Conservation (phyloP, 345 rosid species). For the Abelmoschus esculentus region DNA sequence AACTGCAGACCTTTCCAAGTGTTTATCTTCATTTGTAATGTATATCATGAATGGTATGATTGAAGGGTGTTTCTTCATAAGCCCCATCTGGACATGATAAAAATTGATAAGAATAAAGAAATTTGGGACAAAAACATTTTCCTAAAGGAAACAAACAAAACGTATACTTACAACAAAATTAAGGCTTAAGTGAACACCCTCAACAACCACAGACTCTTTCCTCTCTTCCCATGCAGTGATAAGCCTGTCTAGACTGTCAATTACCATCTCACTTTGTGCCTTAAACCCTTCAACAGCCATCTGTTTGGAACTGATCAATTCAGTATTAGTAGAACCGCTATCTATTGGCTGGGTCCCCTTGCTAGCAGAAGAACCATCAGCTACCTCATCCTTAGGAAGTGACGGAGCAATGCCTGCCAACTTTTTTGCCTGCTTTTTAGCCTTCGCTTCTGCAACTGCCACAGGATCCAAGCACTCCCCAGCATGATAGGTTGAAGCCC, state of each 20-base stretch:
- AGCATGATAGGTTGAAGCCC: slow-evolving; percentile 99
- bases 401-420: slow-evolving; percentile 41
- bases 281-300: slow-evolving; percentile 97
- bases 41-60: slow-evolving; percentile 95
- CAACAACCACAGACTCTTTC: slow-evolving; percentile 94
- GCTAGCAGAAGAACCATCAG: slow-evolving; percentile 30
- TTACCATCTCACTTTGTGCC: slow-evolving; percentile 99
- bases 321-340: slow-evolving; percentile 29
- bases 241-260: slow-evolving; percentile 95
- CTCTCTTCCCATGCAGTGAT: slow-evolving; percentile 96
- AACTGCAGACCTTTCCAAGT: slow-evolving; percentile 94
- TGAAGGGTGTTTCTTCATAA: slow-evolving; percentile 98
- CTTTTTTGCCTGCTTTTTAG: slow-evolving; percentile 61
- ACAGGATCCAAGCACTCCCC: slow-evolving; percentile 86
- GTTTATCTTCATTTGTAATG: slow-evolving; percentile 91
- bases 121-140: background rate
- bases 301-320: slow-evolving; percentile 62
- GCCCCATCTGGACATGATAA: slow-evolving; percentile 69
- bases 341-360: slow-evolving; percentile 37
- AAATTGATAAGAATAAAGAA: slow-evolving; percentile 1
- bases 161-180: slow-evolving; percentile 82
- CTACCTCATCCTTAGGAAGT: slow-evolving; percentile 33
- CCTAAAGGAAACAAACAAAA: slow-evolving; percentile 1
- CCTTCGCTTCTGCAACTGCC: slow-evolving; percentile 93
- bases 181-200: slow-evolving; percentile 98